phyloP scores from a whole-genome alignment of 306 rosid genomes.

The Acacia melanoxylon region DNA sequence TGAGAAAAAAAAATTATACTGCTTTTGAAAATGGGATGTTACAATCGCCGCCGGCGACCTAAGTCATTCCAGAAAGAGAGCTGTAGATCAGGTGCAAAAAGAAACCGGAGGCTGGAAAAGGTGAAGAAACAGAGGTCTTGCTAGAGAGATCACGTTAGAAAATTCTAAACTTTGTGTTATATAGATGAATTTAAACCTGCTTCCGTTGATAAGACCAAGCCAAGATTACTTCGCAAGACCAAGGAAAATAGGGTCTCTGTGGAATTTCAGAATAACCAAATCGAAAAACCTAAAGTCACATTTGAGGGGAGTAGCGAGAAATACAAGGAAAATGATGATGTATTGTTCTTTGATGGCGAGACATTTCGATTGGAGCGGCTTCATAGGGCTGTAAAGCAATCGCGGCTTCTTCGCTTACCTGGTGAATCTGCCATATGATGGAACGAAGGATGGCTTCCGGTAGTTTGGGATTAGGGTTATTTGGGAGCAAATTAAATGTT shows the following conservation, averaged over 20 bases:
- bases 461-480: too few relatives aligned
- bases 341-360: constrained; percentile 81
- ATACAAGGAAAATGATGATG: constrained; percentile 81
- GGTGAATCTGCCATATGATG: constrained; percentile 88
- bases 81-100: too few relatives aligned
- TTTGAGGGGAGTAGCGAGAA: constrained; percentile 91
- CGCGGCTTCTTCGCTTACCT: constrained; percentile 74
- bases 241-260: constrained; percentile 83
- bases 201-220: constrained; percentile 81
- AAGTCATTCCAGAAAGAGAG: too few relatives aligned
- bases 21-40: too few relatives aligned
- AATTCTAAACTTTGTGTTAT: constrained; percentile 31
- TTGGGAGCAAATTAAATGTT: too few relatives aligned
- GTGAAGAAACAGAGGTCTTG: too few relatives aligned
- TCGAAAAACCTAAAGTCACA: constrained; percentile 82
- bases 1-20: too few relatives aligned
- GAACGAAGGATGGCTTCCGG: too few relatives aligned
- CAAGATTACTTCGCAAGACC: constrained; percentile 71
- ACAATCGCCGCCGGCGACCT: too few relatives aligned
- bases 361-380: constrained; percentile 76
- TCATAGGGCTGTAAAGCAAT: too few relatives aligned
- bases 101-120: too few relatives aligned
- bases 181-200: constrained; percentile 93
- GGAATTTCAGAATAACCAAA: constrained; percentile 87
- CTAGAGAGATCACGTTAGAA: too few relatives aligned